Conservation (phyloP, 139 green algal species). For the Coelastrella sp. region DNA sequence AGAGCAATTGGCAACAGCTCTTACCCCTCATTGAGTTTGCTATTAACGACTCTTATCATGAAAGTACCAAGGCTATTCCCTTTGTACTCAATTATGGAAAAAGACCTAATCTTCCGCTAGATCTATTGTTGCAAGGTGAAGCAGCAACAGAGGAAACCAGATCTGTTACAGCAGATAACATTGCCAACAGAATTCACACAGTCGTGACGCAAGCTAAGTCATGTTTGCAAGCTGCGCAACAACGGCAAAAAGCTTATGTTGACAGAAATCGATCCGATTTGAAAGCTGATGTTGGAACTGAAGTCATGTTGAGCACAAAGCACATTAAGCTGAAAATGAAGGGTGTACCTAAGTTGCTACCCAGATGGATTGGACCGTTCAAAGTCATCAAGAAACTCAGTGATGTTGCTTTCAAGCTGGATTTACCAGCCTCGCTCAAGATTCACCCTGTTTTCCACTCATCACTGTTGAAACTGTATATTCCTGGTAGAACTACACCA, state of each 20-base stretch:
- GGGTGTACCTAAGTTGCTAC: constrained; percentile 48
- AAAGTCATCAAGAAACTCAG: not conserved
- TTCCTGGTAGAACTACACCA: no score
- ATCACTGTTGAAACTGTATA: constrained; percentile 14
- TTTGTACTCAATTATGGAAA: constrained; percentile 60
- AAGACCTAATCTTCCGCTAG: constrained; percentile 38
- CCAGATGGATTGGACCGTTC: constrained; percentile 37
- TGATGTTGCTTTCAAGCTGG: constrained; percentile 3
- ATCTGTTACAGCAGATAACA: not conserved
- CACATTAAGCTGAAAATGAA: not conserved
- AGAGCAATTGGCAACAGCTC: constrained; percentile 60
- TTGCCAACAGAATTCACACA: not conserved
- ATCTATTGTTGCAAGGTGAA: not conserved
- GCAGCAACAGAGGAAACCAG: not conserved
- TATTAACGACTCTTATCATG: constrained; percentile 56
- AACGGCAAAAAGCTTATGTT: constrained; percentile 29
- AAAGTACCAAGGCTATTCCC: constrained; percentile 43
- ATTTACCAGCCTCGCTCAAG: not conserved
- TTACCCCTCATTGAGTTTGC: constrained; percentile 59
- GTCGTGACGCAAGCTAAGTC: not conserved
- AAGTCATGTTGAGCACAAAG: constrained; percentile 57
- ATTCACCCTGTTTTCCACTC: constrained; percentile 15
- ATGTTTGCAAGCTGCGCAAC: constrained; percentile 13
- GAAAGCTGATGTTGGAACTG: not conserved
- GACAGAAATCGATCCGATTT: not conserved